A percentile compares a stretch with the other conserved stretches of the same genome.
phyloP scores from a whole-genome alignment of 2,329 filamentous ascomycete genomes.

The Penicillium sp. region DNA sequence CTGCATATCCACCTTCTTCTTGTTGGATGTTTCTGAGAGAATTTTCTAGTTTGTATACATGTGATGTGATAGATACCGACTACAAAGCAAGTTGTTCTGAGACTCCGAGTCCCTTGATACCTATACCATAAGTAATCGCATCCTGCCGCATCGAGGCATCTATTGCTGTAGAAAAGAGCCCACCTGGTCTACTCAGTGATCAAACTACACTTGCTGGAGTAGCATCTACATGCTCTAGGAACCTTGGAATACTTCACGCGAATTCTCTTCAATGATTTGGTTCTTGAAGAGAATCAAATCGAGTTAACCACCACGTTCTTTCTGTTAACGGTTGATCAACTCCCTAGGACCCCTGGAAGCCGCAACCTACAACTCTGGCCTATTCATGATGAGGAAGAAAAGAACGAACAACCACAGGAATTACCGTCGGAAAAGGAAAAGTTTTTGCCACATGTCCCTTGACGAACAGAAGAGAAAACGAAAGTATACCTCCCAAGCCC shows the following conservation, averaged over 20 bases:
- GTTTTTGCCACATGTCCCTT: neutral
- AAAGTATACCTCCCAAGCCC: neutral
- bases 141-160: neutral
- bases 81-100: neutral
- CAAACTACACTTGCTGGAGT: neutral
- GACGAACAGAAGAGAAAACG: neutral
- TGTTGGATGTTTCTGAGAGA: conserved; percentile 4
- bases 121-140: neutral
- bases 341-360: neutral
- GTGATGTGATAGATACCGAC: neutral
- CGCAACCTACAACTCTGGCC: neutral
- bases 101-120: neutral
- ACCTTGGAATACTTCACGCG: neutral
- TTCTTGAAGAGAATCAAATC: neutral
- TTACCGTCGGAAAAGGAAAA: neutral
- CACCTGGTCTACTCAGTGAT: neutral
- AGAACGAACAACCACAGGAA: neutral
- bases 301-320: neutral
- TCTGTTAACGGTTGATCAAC: conserved; percentile 1
- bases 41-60: neutral
- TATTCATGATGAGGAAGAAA: neutral
- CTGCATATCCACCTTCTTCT: conserved; percentile 1
- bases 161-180: neutral
- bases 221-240: neutral
- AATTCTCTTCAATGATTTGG: neutral